Percentiles rank a stretch among this genome's conserved stretches.
These are phyloP conservation scores for Scheffersomyces quercinus DNA, from an alignment of 1,139 yeast genomes.

Conservation along the genomic window DNA sequence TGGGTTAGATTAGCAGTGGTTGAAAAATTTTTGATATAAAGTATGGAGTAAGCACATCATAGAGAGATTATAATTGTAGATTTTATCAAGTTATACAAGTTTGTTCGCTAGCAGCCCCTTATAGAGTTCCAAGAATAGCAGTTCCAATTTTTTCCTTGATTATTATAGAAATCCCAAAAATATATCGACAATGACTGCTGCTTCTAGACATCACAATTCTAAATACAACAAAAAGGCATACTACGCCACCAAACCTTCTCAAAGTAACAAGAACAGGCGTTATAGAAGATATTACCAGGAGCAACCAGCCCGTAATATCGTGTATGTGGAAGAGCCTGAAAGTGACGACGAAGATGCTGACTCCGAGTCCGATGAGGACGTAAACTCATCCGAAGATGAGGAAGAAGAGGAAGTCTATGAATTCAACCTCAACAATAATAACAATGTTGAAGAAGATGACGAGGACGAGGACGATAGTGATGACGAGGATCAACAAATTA, in stretches of 20 bases:
- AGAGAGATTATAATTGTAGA: not conserved
- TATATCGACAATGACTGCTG: slow-evolving; percentile 6
- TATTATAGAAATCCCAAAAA: not conserved
- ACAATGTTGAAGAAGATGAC: slow-evolving; percentile 11
- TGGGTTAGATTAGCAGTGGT: not conserved
- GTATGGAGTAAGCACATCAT: not conserved
- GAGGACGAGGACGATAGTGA: slow-evolving; percentile 9
- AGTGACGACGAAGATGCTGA: slow-evolving; percentile 19
- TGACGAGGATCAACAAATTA: slow-evolving; percentile 10
- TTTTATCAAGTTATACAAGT: not conserved
- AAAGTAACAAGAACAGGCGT: slow-evolving; percentile 12
- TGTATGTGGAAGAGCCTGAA: slow-evolving; percentile 45
- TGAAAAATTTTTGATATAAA: slow-evolving; percentile 10
- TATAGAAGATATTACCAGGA: slow-evolving; percentile 37
- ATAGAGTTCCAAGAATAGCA: not conserved
- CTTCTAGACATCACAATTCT: slow-evolving; percentile 13
- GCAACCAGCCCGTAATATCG: slow-evolving; percentile 34
- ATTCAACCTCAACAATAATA: slow-evolving; percentile 21
- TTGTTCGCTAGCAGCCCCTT: not conserved
- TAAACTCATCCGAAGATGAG: slow-evolving; percentile 16
- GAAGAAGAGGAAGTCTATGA: slow-evolving; percentile 23
- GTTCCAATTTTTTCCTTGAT: not conserved
- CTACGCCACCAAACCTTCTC: slow-evolving; percentile 19
- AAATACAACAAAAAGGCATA: slow-evolving; percentile 10
- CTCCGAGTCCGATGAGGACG: slow-evolving; percentile 15